These are phyloP conservation scores for Thelonectria rubi DNA, from an alignment of 2,329 filamentous ascomycete species.

Conservation along the genomic window DNA sequence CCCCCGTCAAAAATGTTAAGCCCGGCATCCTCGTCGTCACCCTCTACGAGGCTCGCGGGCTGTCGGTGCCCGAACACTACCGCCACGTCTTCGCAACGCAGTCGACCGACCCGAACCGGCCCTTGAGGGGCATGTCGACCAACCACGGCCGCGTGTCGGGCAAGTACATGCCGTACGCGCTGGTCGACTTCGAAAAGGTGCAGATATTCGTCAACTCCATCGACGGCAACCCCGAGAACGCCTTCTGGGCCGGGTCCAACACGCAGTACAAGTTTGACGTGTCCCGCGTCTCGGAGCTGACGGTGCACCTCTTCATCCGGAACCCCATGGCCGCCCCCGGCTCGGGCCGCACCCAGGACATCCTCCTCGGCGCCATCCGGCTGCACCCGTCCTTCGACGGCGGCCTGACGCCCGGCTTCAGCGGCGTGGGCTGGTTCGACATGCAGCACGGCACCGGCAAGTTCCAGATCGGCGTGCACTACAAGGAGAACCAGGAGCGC, in stretches of 20 bases:
- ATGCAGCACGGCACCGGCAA: slow-evolving; percentile 87
- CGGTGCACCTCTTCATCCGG: slow-evolving; percentile 89
- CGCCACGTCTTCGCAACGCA: slow-evolving; percentile 77
- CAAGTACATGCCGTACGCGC: slow-evolving; percentile 93
- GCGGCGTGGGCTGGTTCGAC: slow-evolving; percentile 86
- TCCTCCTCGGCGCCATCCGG: slow-evolving; percentile 88
- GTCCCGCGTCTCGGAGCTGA: slow-evolving; percentile 87
- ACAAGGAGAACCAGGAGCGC: slow-evolving; percentile 87
- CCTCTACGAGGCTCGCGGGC: slow-evolving; percentile 87
- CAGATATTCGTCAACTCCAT: slow-evolving; percentile 98
- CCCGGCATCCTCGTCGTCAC: slow-evolving; percentile 96
- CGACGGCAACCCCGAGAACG: slow-evolving; percentile 89
- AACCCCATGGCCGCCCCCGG: slow-evolving; percentile 88
- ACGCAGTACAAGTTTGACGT: slow-evolving; percentile 99
- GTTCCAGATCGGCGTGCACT: slow-evolving; percentile 90
- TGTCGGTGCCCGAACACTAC: slow-evolving; percentile 87
- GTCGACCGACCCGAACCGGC: slow-evolving; percentile 29
- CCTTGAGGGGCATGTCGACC: slow-evolving; percentile 83
- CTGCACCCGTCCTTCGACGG: slow-evolving; percentile 79
- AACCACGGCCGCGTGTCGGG: slow-evolving; percentile 94
- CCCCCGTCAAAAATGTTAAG: slow-evolving; percentile 74
- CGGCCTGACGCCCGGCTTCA: slow-evolving; percentile 79
- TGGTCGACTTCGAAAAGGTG: slow-evolving; percentile 97
- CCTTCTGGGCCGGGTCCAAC: slow-evolving; percentile 92
- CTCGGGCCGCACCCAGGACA: slow-evolving; percentile 88